Evolutionary conservation across 192 early-diverging fungal species (phyloP).

Genomic region (Phlyctochytrium bullatum): DNA sequence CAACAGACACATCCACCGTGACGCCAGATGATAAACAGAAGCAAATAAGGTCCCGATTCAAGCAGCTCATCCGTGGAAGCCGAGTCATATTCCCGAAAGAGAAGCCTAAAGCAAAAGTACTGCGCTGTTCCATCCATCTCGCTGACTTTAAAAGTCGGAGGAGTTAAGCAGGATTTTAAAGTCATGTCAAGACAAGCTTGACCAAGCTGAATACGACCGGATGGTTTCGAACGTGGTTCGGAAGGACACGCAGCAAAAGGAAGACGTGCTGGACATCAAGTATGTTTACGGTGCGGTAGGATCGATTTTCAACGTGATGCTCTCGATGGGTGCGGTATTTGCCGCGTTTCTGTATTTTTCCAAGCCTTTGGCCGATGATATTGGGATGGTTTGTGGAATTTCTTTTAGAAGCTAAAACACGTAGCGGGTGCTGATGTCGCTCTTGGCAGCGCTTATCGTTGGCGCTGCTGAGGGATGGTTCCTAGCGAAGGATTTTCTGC

Average conservation of each 20-base stretch:
- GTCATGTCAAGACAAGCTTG: constrained; percentile 13
- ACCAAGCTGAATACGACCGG: constrained; percentile 18
- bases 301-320: constrained; percentile 37
- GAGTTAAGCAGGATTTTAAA: constrained; percentile 15
- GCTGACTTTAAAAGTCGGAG: constrained; percentile 11
- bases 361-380: constrained; percentile 22
- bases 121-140: background rate
- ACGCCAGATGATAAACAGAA: background rate
- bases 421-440: constrained; percentile 28
- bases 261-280: constrained; percentile 1
- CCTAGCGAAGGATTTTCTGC: constrained; percentile 34
- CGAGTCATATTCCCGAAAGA: background rate
- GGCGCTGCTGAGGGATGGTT: constrained; percentile 44
- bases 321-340: constrained; percentile 37
- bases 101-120: background rate
- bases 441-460: constrained; percentile 29
- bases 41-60: background rate
- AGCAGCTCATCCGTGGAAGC: background rate
- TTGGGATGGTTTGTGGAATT: constrained; percentile 30
- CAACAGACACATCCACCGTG: background rate
- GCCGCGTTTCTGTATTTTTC: constrained; percentile 30
- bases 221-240: constrained; percentile 21
- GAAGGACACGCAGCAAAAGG: background rate
- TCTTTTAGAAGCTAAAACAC: no score
- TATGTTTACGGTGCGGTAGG: constrained; percentile 20